These are phyloP conservation scores for Phaffia australis DNA, from an alignment of 768 basidiomycete species.

Conservation along the genomic window DNA sequence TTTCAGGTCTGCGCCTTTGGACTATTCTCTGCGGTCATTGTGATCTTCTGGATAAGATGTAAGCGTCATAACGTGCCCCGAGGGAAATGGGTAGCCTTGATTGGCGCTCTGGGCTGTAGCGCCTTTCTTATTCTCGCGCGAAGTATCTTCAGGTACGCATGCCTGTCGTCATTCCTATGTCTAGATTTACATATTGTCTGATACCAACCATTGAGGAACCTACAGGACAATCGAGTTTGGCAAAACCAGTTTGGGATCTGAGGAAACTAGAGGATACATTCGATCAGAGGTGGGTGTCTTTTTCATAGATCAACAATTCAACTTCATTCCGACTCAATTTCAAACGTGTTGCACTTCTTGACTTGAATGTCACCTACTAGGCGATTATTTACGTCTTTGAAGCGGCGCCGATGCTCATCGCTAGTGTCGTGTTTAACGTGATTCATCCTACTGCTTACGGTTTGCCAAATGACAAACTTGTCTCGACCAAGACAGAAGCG, in stretches of 20 bases:
- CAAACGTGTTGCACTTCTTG: neutral
- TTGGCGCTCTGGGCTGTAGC: neutral
- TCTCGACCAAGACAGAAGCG: no score
- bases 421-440: slow-evolving; percentile 13
- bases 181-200: no score
- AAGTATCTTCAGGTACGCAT: no score
- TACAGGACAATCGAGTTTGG: slow-evolving; percentile 10
- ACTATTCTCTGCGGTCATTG: slow-evolving; percentile 7
- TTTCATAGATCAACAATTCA: no score
- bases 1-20: slow-evolving; percentile 15
- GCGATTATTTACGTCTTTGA: slow-evolving; percentile 8
- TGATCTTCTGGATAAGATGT: slow-evolving; percentile 10
- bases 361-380: neutral
- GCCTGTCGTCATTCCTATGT: neutral
- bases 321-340: neutral
- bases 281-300: slow-evolving; percentile 1
- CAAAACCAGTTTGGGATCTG: slow-evolving; percentile 8
- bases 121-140: slow-evolving; percentile 2
- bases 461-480: slow-evolving; percentile 14
- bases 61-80: neutral
- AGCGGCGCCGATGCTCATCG: slow-evolving; percentile 3
- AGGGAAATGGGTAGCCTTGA: slow-evolving; percentile 2
- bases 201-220: no score
- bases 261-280: neutral
- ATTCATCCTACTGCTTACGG: slow-evolving; percentile 9